These are phyloP conservation scores for Parsonsia alboflavescens DNA, from an alignment of 257 asterid genomes.

Conservation along the genomic window DNA sequence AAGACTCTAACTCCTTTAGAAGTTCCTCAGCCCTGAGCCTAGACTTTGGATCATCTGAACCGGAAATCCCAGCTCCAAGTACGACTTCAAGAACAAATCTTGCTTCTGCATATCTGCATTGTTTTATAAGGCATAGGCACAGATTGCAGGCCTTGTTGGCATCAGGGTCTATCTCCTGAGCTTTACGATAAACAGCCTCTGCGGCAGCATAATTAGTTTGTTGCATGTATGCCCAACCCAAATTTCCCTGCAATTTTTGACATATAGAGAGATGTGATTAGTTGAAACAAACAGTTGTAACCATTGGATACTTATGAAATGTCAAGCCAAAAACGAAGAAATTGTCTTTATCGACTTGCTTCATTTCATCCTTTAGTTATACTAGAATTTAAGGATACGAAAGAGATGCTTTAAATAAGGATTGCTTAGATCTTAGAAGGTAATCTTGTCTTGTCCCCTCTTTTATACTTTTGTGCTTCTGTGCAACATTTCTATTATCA, in stretches of 20 bases:
- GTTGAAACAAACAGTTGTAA: too few species aligned
- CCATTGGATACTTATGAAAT: too few species aligned
- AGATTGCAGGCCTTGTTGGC: conserved; percentile 82
- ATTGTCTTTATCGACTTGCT: not conserved
- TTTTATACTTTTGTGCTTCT: not conserved
- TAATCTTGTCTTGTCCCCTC: not conserved
- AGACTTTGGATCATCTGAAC: conserved; percentile 57
- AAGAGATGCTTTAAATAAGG: too few species aligned
- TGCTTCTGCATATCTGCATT: conserved; percentile 56
- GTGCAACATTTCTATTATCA: not conserved
- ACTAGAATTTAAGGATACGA: not conserved
- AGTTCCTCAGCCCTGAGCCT: conserved; percentile 52
- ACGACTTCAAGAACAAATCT: conserved; percentile 54
- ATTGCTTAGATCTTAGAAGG: not conserved
- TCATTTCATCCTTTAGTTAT: not conserved
- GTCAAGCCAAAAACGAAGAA: not conserved
- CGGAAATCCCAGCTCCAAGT: conserved; percentile 37
- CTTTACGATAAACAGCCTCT: conserved; percentile 61
- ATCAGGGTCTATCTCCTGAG: conserved; percentile 74
- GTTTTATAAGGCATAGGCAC: conserved; percentile 60
- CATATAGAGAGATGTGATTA: not conserved
- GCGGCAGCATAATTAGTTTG: conserved; percentile 57
- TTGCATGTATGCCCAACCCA: conserved; percentile 98
- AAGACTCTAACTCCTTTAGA: conserved; percentile 41
- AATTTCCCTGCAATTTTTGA: conserved; percentile 55